These are phyloP conservation scores for Hypomyces rosellus DNA, from an alignment of 2,329 filamentous ascomycete species.

Conservation along the genomic window DNA sequence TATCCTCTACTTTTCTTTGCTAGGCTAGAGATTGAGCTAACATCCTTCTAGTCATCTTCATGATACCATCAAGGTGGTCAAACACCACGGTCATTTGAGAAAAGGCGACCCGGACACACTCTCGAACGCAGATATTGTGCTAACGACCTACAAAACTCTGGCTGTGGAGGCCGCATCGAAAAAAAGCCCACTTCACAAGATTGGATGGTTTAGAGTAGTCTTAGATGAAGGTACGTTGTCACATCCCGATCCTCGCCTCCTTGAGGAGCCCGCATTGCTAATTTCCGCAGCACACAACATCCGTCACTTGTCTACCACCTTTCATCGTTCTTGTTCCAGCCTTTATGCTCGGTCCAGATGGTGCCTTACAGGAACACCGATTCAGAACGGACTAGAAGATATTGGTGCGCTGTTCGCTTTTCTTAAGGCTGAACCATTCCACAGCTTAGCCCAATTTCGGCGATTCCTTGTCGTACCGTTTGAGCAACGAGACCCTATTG, in stretches of 20 bases:
- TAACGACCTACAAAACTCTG: conserved; percentile 44
- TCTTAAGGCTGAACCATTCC: conserved; percentile 36
- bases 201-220: conserved; percentile 37
- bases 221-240: conserved; percentile 38
- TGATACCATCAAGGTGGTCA: conserved; percentile 21
- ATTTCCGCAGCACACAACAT: conserved; percentile 40
- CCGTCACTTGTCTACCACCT: conserved; percentile 38
- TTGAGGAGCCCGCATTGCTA: neutral
- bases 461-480: conserved; percentile 38
- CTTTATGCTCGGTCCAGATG: conserved; percentile 41
- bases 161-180: conserved; percentile 24
- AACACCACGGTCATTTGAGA: conserved; percentile 32
- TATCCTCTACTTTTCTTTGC: neutral
- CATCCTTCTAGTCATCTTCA: conserved; percentile 25
- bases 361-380: conserved; percentile 48
- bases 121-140: conserved; percentile 32
- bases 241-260: neutral
- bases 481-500: conserved; percentile 18
- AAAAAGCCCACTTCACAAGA: conserved; percentile 23
- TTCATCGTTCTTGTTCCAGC: conserved; percentile 35
- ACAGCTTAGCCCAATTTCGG: conserved; percentile 34
- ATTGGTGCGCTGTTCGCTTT: conserved; percentile 46
- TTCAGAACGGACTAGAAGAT: conserved; percentile 46
- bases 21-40: neutral
- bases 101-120: conserved; percentile 20